Base-by-base conservation (phyloP, 306 rosid species). In the Acmispon strigosus region DNA sequence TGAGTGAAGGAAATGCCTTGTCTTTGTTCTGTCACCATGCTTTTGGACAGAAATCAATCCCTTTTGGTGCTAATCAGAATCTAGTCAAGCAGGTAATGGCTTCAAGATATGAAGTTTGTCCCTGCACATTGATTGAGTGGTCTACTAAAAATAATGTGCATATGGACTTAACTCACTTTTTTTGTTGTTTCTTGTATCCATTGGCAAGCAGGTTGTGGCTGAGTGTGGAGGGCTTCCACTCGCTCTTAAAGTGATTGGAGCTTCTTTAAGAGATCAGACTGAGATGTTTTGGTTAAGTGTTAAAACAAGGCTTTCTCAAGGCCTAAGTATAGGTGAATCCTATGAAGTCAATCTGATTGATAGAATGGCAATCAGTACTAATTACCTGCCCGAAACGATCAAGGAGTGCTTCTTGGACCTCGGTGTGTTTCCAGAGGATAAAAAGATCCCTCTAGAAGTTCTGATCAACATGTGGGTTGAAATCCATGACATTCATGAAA, bases 161-260 rank as follows among this genome's bases (percentile, higher is more conserved):
- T 59, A n/a, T 34, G 16, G 27, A 9, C 12, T 45, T 32, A 5
- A 8, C 53, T 81, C 32, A 32, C 48, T 19, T 70, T 43, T 9
- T 44, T 14, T 69, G 49, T 6, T 58, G 53, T 48, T 34, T 32
- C 39, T 67, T 62, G 48, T 48, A 43, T 59, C 32, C 43, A 10
- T 66, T 13, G 36, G 6, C 4, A 36, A 72, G 54, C 70, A 90
- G 98, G 82, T 89, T 72, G 98, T 89, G 85, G 76, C 76, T 6
- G 98, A 94, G 86, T 94, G 98, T 76, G 88, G 88, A 80, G 77
- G 84, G 43, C 96, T 94, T 76, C 98, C 98, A 7, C 70, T 94
- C 51, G 98, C 98, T 52, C 98, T 94, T 10, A 94, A 94, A 89
- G 97, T 94, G 67, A 90, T 94, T 16, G 98, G 98, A 66, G 93